These are phyloP conservation scores for Jackrogersella minutella DNA, from an alignment of 495 filamentous ascomycete genomes.

Conservation along the genomic window DNA sequence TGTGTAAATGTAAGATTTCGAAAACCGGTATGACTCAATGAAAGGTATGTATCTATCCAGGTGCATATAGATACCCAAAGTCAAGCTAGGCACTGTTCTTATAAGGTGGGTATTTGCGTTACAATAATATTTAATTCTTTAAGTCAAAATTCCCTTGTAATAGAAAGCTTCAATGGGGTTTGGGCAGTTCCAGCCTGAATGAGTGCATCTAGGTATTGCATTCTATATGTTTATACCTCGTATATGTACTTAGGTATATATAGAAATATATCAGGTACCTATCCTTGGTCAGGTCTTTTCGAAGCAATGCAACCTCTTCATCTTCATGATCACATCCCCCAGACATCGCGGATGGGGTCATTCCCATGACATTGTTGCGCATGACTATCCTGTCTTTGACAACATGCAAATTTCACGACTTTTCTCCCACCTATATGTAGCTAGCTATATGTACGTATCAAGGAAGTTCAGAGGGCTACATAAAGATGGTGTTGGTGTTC, in stretches of 20 bases:
- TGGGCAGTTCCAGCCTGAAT: no score
- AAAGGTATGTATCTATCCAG: no score
- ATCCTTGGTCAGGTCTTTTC: neutral
- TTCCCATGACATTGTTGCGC: conserved; percentile 5
- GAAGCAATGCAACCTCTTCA: conserved; percentile 21
- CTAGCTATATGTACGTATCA: neutral
- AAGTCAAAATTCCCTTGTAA: no score
- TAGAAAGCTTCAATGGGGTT: no score
- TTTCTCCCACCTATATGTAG: conserved; percentile 4
- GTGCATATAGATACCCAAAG: no score
- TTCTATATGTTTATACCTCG: neutral
- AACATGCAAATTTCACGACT: conserved; percentile 16
- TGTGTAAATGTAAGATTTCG: no score
- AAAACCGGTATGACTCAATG: no score
- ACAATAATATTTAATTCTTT: no score
- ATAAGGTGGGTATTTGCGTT: no score
- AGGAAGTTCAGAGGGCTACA: conserved; percentile 4
- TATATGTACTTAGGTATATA: neutral
- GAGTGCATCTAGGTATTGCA: neutral
- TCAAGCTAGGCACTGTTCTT: no score
- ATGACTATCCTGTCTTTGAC: conserved; percentile 18
- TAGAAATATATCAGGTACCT: neutral
- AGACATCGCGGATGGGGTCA: no score
- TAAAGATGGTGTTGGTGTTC: conserved; percentile 19
- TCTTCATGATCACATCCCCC: conserved; percentile 17